A percentile compares a stretch with the other conserved stretches of the same genome.
Conservation (phyloP, 2,329 filamentous ascomycete species). For the Nectriaceae sp. region DNA sequence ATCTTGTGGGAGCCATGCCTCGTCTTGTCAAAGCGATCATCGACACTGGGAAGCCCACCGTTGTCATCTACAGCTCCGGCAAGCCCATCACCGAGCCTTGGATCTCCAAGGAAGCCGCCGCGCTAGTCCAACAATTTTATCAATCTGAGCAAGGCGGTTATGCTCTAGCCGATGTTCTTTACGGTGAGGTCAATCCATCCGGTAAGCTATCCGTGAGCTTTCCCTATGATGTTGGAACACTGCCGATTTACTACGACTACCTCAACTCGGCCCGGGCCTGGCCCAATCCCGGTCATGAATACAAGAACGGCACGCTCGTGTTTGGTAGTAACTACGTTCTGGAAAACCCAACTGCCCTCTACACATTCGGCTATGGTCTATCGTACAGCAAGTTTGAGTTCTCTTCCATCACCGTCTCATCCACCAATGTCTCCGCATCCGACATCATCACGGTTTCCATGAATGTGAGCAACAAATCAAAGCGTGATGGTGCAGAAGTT, state of each 20-base stretch:
- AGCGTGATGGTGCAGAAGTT: constrained; percentile 63
- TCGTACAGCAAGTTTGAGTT: constrained; percentile 68
- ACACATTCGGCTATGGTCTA: constrained; percentile 66
- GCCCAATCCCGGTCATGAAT: constrained; percentile 53
- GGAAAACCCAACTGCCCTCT: constrained; percentile 59
- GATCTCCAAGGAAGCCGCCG: constrained; percentile 66
- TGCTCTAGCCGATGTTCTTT: constrained; percentile 66
- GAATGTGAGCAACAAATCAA: constrained; percentile 61
- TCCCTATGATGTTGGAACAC: constrained; percentile 65
- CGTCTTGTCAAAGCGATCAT: constrained; percentile 67
- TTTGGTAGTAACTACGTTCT: constrained; percentile 70
- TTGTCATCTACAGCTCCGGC: constrained; percentile 69
- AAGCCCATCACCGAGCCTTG: constrained; percentile 74
- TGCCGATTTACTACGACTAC: constrained; percentile 73
- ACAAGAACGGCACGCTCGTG: constrained; percentile 59
- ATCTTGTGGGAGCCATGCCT: constrained; percentile 70
- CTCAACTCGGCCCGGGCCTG: constrained; percentile 63
- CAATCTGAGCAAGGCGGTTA: constrained; percentile 69
- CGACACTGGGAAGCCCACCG: constrained; percentile 65
- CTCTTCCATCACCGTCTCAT: constrained; percentile 52
- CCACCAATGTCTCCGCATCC: constrained; percentile 43
- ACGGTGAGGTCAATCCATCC: constrained; percentile 65
- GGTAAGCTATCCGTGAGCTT: constrained; percentile 69
- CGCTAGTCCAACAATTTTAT: constrained; percentile 75
- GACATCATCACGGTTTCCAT: constrained; percentile 62